Conservation (phyloP, 2,329 filamentous ascomycete species). For the Fusarium falciforme region DNA sequence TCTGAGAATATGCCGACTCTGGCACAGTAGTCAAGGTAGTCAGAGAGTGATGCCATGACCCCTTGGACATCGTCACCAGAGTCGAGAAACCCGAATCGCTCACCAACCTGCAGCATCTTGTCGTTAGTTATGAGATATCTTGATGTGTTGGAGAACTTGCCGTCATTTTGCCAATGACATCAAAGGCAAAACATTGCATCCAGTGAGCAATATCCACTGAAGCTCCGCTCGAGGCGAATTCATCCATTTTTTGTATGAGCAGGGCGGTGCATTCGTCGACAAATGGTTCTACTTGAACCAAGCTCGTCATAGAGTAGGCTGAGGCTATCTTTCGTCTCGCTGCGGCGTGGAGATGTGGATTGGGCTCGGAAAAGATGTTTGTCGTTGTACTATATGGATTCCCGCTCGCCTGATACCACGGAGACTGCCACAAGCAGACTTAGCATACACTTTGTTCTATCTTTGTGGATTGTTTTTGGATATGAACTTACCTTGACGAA, state of each 20-base stretch:
- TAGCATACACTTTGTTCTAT: background rate
- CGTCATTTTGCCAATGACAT: background rate
- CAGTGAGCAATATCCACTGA: background rate
- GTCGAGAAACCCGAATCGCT: background rate
- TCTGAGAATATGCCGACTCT: background rate
- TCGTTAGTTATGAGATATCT: no score
- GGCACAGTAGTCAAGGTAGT: background rate
- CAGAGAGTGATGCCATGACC: background rate
- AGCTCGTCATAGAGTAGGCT: background rate
- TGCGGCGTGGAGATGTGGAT: background rate
- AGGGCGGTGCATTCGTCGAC: background rate
- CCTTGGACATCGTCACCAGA: background rate
- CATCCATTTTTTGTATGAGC: background rate
- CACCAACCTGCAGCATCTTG: background rate
- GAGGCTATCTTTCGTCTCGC: background rate
- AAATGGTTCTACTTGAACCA: background rate
- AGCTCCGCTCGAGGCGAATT: background rate
- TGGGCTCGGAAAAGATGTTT: background rate
- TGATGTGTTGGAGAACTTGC: background rate
- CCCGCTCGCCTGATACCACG: background rate
- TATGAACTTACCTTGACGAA: background rate
- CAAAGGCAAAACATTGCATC: background rate
- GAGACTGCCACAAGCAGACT: background rate
- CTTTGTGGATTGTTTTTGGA: no score
- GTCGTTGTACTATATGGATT: background rate